Base-by-base conservation (phyloP, 164 flowering plant species). In the Brasenia schreberi region DNA sequence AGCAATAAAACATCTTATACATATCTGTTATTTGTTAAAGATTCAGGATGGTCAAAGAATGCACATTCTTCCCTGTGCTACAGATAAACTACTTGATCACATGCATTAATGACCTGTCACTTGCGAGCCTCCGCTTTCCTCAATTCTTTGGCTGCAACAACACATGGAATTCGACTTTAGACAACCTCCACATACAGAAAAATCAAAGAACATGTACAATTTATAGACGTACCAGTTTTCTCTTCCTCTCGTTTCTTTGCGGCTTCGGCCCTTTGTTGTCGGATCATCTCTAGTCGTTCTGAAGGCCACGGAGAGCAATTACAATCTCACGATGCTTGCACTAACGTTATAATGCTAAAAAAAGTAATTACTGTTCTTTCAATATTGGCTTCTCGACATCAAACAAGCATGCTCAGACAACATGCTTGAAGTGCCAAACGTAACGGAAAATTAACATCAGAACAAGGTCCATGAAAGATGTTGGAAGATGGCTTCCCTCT, bases 211-310 rank as follows among this genome's bases (percentile, higher is more conserved):
- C 53, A 45, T 12, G 53, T 7, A 45, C 53, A 45, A 45, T 12
- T 45, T 7, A 7, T 1, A 45, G 7, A 45, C 43, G 17, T 80
- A 90, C 96, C 96, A 72, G 87, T 87, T 69, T 86, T 90, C 69
- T 88, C 97, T 78, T 88, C 97, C 69, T 90, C 94, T n/a, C 94
- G 80, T 73, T 86, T 90, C 71, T 71, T 81, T 69, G 97, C 97
- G 74, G 94, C 94, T n/a, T 86, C 97, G 62, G 81, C 90, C 76
- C 97, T 83, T 72, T 90, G 90, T 74, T 90, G 87, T 44, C 97
- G 82, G 53, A 90, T 85, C 59, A 90, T 76, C 42, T 83, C 63
- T 44, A 90, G 71, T 11, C 97, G 91, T 59, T 90, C 97, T 90
- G 81, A 45, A 45, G 53, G 12, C 53, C 7, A 7, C 4, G 27